Percentiles rank a stretch among this genome's conserved stretches.
These are phyloP conservation scores for Asterophora parasitica DNA, from an alignment of 768 basidiomycete species.

Conservation along the genomic window DNA sequence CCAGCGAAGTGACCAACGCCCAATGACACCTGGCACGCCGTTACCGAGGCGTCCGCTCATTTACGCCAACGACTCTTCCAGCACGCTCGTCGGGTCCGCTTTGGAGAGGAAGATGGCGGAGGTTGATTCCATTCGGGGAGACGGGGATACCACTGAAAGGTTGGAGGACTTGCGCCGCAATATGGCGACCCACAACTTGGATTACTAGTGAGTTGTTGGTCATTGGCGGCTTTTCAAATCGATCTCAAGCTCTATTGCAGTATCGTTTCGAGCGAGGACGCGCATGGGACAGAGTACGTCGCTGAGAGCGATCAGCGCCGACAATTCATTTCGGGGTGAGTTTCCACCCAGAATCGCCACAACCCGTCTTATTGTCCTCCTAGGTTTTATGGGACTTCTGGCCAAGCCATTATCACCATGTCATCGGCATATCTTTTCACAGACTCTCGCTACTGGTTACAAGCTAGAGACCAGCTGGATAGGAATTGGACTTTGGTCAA, in stretches of 20 bases:
- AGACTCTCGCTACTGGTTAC: slow-evolving; percentile 82
- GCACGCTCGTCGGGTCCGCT: slow-evolving; percentile 73
- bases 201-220: slow-evolving; percentile 62
- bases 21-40: slow-evolving; percentile 11
- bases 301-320: slow-evolving; percentile 71
- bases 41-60: slow-evolving; percentile 21
- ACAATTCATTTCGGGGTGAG: slow-evolving; percentile 74
- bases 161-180: slow-evolving; percentile 58
- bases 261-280: slow-evolving; percentile 74
- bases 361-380: neutral
- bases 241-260: slow-evolving; percentile 31
- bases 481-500: slow-evolving; percentile 66
- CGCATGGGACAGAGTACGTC: slow-evolving; percentile 81
- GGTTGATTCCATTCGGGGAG: slow-evolving; percentile 46
- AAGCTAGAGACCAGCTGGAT: slow-evolving; percentile 69
- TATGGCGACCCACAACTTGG: slow-evolving; percentile 64
- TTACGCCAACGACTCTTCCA: slow-evolving; percentile 58
- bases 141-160: slow-evolving; percentile 53
- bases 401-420: slow-evolving; percentile 65
- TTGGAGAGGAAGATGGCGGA: slow-evolving; percentile 67
- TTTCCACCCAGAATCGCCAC: slow-evolving; percentile 5
- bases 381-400: slow-evolving; percentile 44
- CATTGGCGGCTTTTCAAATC: neutral
- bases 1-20: slow-evolving; percentile 16
- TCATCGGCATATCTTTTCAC: slow-evolving; percentile 68